Conservation (phyloP, 2,329 filamentous ascomycete genomes). For the Xylaria sp. region DNA sequence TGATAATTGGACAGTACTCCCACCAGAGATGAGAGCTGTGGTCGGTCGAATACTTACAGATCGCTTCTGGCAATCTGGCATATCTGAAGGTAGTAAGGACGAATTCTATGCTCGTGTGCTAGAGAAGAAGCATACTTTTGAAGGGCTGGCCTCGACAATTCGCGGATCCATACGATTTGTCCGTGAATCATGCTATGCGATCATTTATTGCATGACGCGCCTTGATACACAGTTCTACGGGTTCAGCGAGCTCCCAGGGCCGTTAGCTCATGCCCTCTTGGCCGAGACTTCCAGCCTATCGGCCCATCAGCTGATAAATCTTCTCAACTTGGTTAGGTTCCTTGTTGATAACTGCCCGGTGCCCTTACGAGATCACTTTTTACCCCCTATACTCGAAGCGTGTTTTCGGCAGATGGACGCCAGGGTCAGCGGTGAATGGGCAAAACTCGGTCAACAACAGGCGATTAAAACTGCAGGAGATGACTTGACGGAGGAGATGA, state of each 20-base stretch:
- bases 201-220: conserved; percentile 91
- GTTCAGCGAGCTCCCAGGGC: conserved; percentile 83
- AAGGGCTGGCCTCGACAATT: conserved; percentile 93
- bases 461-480: conserved; percentile 74
- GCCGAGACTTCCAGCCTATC: conserved; percentile 84
- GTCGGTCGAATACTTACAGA: conserved; percentile 89
- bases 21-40: conserved; percentile 78
- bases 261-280: conserved; percentile 86
- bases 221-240: conserved; percentile 91
- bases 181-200: conserved; percentile 91
- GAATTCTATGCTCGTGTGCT: conserved; percentile 95
- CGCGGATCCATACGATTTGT: conserved; percentile 89
- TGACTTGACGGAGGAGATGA: conserved; percentile 95
- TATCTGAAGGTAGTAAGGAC: conserved; percentile 93
- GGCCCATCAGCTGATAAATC: conserved; percentile 92
- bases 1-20: conserved; percentile 81
- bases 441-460: conserved; percentile 74
- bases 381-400: conserved; percentile 83
- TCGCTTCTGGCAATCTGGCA: conserved; percentile 97
- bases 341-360: conserved; percentile 93
- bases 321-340: conserved; percentile 88
- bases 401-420: conserved; percentile 88
- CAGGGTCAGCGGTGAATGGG: conserved; percentile 91
- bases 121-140: conserved; percentile 87
- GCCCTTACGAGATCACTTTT: conserved; percentile 78